Conservation (phyloP, 441 rosid species). For the Adansonia madagascariensis region DNA sequence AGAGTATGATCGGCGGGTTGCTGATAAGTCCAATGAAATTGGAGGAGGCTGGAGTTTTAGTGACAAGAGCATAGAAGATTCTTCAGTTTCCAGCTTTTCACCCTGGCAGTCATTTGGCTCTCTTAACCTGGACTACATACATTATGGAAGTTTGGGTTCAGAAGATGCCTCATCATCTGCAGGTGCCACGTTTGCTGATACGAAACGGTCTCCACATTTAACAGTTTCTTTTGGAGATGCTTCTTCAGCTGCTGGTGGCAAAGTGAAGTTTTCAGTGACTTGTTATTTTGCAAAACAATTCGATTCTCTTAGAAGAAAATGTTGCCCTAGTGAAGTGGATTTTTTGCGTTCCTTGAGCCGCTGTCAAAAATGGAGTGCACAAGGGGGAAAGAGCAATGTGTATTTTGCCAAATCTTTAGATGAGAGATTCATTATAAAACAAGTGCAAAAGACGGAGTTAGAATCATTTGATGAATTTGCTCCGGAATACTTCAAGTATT, state of each 20-base stretch:
- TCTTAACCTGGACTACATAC: conserved; percentile 60
- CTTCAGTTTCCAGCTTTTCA: conserved; percentile 54
- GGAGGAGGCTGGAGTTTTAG: conserved; percentile 45
- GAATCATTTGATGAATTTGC: conserved; percentile 92
- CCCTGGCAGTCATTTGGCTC: conserved; percentile 76
- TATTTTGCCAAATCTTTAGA: conserved; percentile 91
- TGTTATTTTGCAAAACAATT: conserved; percentile 90
- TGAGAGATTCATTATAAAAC: conserved; percentile 90
- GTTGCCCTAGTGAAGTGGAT: conserved; percentile 80
- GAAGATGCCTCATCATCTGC: conserved; percentile 53
- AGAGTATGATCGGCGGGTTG: conserved; percentile 76
- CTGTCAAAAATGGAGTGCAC: conserved; percentile 84
- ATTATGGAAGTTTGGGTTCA: conserved; percentile 54
- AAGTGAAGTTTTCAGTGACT: conserved; percentile 78
- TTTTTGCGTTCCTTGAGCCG: conserved; percentile 86
- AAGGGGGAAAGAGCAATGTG: conserved; percentile 97
- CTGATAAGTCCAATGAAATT: conserved; percentile 46
- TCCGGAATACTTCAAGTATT: conserved; percentile 72
- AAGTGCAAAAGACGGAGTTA: conserved; percentile 80
- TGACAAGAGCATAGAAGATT: conserved; percentile 46
- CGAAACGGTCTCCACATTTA: conserved; percentile 73
- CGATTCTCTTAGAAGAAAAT: conserved; percentile 72
- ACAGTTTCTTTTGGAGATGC: conserved; percentile 70
- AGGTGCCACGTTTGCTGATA: conserved; percentile 47
- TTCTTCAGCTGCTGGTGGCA: conserved; percentile 59